phyloP scores from a whole-genome alignment of 805 yeast species.

The Yamadazyma akitaensis region DNA sequence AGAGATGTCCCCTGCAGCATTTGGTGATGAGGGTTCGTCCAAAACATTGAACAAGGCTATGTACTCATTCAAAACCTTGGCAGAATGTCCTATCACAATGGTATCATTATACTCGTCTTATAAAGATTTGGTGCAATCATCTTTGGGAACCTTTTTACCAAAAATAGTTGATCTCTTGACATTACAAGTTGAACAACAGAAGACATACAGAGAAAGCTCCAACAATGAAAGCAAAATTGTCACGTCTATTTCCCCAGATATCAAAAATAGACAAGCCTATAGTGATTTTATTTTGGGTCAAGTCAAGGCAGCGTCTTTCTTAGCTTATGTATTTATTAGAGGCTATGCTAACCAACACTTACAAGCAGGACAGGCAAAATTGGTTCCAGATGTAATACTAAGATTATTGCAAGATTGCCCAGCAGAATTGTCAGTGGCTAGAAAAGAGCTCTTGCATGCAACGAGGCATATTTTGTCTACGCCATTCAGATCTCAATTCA shows the following conservation, averaged over 20 bases:
- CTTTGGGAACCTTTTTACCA: conserved; percentile 77
- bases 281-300: conserved; percentile 90
- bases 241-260: conserved; percentile 70
- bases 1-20: conserved; percentile 37
- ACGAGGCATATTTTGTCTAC: conserved; percentile 94
- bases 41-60: conserved; percentile 64
- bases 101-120: conserved; percentile 88
- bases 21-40: conserved; percentile 40
- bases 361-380: conserved; percentile 37
- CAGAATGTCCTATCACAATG: conserved; percentile 97
- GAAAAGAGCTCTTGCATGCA: conserved; percentile 91
- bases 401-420: conserved; percentile 93
- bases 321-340: conserved; percentile 87
- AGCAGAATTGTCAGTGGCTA: conserved; percentile 82
- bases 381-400: conserved; percentile 83
- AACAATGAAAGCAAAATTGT: conserved; percentile 58
- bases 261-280: conserved; percentile 72
- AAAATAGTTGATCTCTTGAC: conserved; percentile 70
- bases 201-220: conserved; percentile 37
- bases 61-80: conserved; percentile 82
- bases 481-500: conserved; percentile 74
- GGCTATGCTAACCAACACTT: conserved; percentile 70
- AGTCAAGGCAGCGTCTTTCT: conserved; percentile 91
- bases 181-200: conserved; percentile 80
- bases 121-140: conserved; percentile 65